phyloP scores from a whole-genome alignment of 1,139 yeast genomes.

The Groenewaldozyma sp. region DNA sequence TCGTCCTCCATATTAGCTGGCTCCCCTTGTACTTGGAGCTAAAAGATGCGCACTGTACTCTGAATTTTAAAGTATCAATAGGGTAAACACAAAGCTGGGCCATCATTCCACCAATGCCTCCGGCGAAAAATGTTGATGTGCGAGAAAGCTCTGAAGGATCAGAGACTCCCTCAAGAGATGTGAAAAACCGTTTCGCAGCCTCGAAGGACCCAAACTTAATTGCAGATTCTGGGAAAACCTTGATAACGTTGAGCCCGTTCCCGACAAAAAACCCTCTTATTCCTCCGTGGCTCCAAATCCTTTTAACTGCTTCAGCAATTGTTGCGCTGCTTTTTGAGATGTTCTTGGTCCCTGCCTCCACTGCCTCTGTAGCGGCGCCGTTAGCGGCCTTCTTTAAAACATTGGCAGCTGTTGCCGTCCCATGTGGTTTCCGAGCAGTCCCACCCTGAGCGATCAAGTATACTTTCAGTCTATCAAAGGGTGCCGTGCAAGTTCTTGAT shows the following conservation, averaged over 20 bases:
- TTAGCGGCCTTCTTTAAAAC: constrained; percentile 19
- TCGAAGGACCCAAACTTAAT: constrained; percentile 96
- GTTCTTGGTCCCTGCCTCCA: not conserved
- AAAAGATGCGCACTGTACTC: constrained; percentile 32
- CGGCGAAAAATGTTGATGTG: constrained; percentile 76
- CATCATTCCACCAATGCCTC: constrained; percentile 92
- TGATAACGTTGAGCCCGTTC: constrained; percentile 84
- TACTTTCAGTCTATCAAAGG: constrained; percentile 89
- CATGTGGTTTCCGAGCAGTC: constrained; percentile 13
- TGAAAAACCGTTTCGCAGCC: constrained; percentile 66
- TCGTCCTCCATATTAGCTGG: constrained; percentile 53
- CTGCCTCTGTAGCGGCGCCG: constrained; percentile 11
- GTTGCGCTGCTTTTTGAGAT: constrained; percentile 11
- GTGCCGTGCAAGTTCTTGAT: constrained; percentile 96
- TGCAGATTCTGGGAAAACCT: constrained; percentile 95
- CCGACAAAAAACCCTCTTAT: constrained; percentile 83
- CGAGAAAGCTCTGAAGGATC: constrained; percentile 69
- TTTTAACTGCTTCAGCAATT: constrained; percentile 54
- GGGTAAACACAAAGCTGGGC: constrained; percentile 93
- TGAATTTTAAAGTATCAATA: constrained; percentile 85
- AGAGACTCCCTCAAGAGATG: constrained; percentile 66
- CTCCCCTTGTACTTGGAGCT: constrained; percentile 43
- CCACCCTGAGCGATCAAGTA: constrained; percentile 90
- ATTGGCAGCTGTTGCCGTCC: constrained; percentile 20
- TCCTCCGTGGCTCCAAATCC: constrained; percentile 86